Base-by-base conservation (phyloP, 1,284 basidiomycete species). In the Ceratobasidium sp. region DNA sequence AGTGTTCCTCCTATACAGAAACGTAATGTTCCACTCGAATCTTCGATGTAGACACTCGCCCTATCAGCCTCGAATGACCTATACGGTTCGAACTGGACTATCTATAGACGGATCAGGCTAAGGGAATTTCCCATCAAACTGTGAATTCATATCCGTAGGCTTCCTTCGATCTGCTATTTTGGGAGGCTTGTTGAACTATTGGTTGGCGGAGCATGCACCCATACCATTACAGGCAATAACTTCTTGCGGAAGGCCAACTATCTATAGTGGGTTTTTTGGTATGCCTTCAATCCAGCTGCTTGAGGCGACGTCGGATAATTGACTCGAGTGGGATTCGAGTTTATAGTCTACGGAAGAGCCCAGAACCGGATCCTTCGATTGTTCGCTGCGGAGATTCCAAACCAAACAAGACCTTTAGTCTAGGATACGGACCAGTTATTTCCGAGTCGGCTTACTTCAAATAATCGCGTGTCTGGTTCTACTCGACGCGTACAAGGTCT, bases 161-260 rank as follows among this genome's bases (percentile, higher is more conserved):
- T 44, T 69, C 66, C 52, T 69, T 28, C 57, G 66, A 52, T 28
- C 23, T n/a, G 55, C 52, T 57, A 52, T 41, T 11, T 50, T 50
- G 0, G 55, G 66, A 52, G 66, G 52, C 21, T 23, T 38, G 2
- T 46, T 69, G 35, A 52, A 69, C n/a, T 35, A 14, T 35, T 57
- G 54, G 58, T 44, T 59, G 14, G 11, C 58, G n/a, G n/a, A n/a
- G n/a, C n/a, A n/a, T n/a, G n/a, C n/a, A n/a, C n/a, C n/a, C n/a
- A n/a, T n/a, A n/a, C n/a, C n/a, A n/a, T n/a, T n/a, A n/a, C n/a
- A n/a, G n/a, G n/a, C n/a, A n/a, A n/a, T n/a, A n/a, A n/a, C n/a
- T n/a, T n/a, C n/a, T n/a, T n/a, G n/a, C n/a, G n/a, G n/a, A n/a
- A n/a, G n/a, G n/a, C n/a, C n/a, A n/a, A n/a, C n/a, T n/a, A n/a